Conservation (phyloP, 2,329 filamentous ascomycete species). For the Diaporthe ilicicola region DNA sequence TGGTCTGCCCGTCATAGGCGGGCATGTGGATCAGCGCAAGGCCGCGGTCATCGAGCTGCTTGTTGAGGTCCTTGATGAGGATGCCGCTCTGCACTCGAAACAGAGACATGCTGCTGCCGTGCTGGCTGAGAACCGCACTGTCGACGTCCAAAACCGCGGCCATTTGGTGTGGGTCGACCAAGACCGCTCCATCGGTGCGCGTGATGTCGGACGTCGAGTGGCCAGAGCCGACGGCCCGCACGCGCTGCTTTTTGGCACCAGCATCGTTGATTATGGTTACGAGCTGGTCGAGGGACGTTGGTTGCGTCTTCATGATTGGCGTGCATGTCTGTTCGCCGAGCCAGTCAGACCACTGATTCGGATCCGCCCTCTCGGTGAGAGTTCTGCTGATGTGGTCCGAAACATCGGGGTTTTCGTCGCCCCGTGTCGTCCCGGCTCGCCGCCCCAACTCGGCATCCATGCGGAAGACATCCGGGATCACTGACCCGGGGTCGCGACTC, state of each 20-base stretch:
- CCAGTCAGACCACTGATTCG: slow-evolving; percentile 36
- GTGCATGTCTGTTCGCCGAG: slow-evolving; percentile 36
- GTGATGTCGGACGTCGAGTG: slow-evolving; percentile 41
- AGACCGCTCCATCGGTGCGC: slow-evolving; percentile 34
- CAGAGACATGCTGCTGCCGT: not conserved
- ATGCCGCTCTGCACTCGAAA: slow-evolving; percentile 38
- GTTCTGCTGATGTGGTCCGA: not conserved
- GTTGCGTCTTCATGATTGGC: slow-evolving; percentile 34
- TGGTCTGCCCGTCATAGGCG: slow-evolving; percentile 39
- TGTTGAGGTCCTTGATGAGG: slow-evolving; percentile 38
- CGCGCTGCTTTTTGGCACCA: slow-evolving; percentile 30
- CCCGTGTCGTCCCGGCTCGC: not conserved
- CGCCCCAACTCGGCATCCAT: not conserved
- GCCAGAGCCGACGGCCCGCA: slow-evolving; percentile 40
- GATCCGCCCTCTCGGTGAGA: not conserved
- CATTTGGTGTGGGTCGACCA: slow-evolving; percentile 35
- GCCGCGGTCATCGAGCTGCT: slow-evolving; percentile 36
- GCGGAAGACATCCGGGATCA: not conserved
- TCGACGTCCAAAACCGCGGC: slow-evolving; percentile 35
- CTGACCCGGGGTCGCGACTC: not conserved
- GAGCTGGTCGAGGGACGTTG: slow-evolving; percentile 37
- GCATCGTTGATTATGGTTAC: slow-evolving; percentile 37
- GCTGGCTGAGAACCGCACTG: slow-evolving; percentile 8
- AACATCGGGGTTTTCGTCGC: not conserved
- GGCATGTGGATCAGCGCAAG: slow-evolving; percentile 39